Conservation (phyloP, 1,284 basidiomycete genomes). For the Boletus semigastroideus region DNA sequence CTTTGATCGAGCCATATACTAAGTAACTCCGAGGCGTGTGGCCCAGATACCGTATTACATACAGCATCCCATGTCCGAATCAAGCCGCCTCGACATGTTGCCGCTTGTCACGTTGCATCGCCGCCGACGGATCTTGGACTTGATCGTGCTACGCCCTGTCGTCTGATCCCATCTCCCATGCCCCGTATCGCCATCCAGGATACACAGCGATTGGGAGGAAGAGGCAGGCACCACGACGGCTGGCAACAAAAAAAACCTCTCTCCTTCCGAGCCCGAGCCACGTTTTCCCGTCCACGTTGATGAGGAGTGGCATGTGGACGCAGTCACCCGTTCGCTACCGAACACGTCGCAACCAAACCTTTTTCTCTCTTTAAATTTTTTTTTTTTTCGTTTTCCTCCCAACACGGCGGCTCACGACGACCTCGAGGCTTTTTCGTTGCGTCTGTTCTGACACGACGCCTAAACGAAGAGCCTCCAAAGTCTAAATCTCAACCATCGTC, state of each 20-base stretch:
- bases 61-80: background rate
- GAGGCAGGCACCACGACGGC: background rate
- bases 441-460: background rate
- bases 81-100: background rate
- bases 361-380: too few species aligned
- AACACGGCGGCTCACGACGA: too few species aligned
- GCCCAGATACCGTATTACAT: background rate
- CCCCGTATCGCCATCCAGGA: background rate
- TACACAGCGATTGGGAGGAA: background rate
- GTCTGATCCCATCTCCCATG: slow-evolving; percentile 5
- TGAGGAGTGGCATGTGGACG: slow-evolving; percentile 21
- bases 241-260: background rate
- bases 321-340: slow-evolving; percentile 25
- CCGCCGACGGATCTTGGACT: slow-evolving; percentile 11
- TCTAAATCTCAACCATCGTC: slow-evolving; percentile 12
- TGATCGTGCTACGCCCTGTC: slow-evolving; percentile 4
- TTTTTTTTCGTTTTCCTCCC: too few species aligned
- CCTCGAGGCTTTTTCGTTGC: slow-evolving; percentile 3
- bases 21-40: slow-evolving; percentile 6
- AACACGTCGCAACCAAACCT: slow-evolving; percentile 1
- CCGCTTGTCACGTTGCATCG: slow-evolving; percentile 2
- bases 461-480: slow-evolving; percentile 8
- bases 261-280: slow-evolving; percentile 9
- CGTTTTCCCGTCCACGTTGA: slow-evolving; percentile 1
- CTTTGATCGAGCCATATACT: slow-evolving; percentile 2